These are phyloP conservation scores for Globisporangium canariense DNA, from an alignment of 352 stramenopile species.

Conservation along the genomic window DNA sequence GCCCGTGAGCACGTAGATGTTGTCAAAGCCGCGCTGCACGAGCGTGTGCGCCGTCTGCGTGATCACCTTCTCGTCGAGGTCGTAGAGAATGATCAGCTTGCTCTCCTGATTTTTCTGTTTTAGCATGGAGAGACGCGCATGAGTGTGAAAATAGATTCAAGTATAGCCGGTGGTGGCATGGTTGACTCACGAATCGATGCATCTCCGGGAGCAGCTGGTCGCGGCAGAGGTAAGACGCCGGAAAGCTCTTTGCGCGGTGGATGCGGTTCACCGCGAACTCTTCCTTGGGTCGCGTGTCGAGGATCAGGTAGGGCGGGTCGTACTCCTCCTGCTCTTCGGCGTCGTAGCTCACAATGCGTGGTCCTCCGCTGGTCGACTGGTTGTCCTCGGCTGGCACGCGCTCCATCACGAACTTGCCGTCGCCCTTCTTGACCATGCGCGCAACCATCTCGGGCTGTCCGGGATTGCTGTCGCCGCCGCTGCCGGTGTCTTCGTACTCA, in stretches of 20 bases:
- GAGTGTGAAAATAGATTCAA: not conserved
- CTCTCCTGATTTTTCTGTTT: slow-evolving; percentile 69
- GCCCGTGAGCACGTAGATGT: slow-evolving; percentile 77
- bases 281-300: slow-evolving; percentile 67
- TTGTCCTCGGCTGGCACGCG: slow-evolving; percentile 49
- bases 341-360: slow-evolving; percentile 75
- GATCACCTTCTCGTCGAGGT: slow-evolving; percentile 65
- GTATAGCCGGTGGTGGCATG: not conserved
- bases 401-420: slow-evolving; percentile 71
- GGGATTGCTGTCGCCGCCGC: slow-evolving; percentile 12
- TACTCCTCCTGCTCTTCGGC: slow-evolving; percentile 76
- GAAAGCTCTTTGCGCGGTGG: slow-evolving; percentile 65
- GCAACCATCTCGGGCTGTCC: slow-evolving; percentile 68
- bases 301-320: slow-evolving; percentile 67
- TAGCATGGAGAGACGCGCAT: not conserved
- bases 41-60: slow-evolving; percentile 61
- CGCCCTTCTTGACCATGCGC: slow-evolving; percentile 62
- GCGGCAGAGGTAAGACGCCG: slow-evolving; percentile 50
- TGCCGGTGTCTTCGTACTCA: slow-evolving; percentile 67
- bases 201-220: slow-evolving; percentile 69
- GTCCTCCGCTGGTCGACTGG: slow-evolving; percentile 33
- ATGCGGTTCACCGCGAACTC: slow-evolving; percentile 72
- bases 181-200: slow-evolving; percentile 53
- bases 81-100: slow-evolving; percentile 78
- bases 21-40: slow-evolving; percentile 81